Evolutionary conservation across 1,139 yeast species (phyloP).

Genomic region (Magnusiomyces fungicola): DNA sequence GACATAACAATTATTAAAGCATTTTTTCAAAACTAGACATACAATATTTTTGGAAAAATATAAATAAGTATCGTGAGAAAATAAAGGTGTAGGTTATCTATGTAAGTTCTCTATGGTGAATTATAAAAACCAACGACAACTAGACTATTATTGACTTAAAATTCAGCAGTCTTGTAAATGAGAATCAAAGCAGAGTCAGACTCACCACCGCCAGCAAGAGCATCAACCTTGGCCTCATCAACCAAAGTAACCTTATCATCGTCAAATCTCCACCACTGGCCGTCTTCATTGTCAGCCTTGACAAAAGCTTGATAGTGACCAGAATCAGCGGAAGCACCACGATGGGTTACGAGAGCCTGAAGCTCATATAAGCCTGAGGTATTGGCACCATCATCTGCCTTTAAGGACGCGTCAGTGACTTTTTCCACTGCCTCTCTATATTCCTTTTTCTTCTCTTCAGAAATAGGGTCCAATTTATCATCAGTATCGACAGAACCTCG

Average conservation of each 20-base stretch:
- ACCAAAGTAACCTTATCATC: constrained; percentile 85
- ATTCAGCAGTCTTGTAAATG: constrained; percentile 72
- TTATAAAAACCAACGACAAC: too few relatives aligned
- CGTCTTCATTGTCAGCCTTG: constrained; percentile 58
- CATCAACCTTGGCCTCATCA: constrained; percentile 69
- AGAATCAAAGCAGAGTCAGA: constrained; percentile 90
- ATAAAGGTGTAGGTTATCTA: too few relatives aligned
- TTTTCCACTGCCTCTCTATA: constrained; percentile 27
- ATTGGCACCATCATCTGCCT: constrained; percentile 55
- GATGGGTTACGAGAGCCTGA: constrained; percentile 80
- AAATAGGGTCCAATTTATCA: constrained; percentile 28
- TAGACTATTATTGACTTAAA: too few relatives aligned
- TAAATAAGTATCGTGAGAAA: too few relatives aligned
- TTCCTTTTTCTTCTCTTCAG: constrained; percentile 36
- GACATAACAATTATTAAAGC: too few relatives aligned
- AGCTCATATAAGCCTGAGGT: constrained; percentile 85
- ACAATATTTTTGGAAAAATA: too few relatives aligned
- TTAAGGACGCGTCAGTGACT: constrained; percentile 29
- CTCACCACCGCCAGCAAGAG: constrained; percentile 95
- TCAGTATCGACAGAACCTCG: constrained; percentile 27
- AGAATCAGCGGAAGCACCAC: constrained; percentile 92
- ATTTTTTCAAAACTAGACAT: too few relatives aligned
- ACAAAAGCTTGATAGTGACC: constrained; percentile 95
- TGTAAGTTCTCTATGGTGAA: too few relatives aligned
- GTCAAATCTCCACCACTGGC: constrained; percentile 87